Percentiles rank a stretch among this genome's conserved stretches.
phyloP scores from a whole-genome alignment of 2,329 filamentous ascomycete genomes.

The Chaetothyriales sp. region DNA sequence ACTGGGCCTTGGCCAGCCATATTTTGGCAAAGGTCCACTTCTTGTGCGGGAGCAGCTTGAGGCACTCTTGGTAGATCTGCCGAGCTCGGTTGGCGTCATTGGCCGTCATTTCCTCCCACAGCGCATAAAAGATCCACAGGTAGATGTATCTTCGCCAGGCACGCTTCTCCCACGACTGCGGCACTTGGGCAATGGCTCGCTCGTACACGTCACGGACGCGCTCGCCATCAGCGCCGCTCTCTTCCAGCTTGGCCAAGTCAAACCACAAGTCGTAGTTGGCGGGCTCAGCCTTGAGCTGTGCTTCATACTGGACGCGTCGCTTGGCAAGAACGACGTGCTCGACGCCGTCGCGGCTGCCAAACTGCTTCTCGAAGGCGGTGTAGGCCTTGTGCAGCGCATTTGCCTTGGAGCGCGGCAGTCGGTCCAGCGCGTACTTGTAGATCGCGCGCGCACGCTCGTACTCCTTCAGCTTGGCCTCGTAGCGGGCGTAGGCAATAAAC shows the following conservation, averaged over 20 bases:
- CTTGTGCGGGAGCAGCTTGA: slow-evolving; percentile 83
- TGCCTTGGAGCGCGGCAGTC: slow-evolving; percentile 76
- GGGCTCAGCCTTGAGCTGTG: slow-evolving; percentile 81
- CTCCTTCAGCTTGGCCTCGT: slow-evolving; percentile 88
- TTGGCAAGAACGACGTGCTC: slow-evolving; percentile 95
- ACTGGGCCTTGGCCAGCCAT: slow-evolving; percentile 87
- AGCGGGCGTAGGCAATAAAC: slow-evolving; percentile 90
- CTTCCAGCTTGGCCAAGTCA: slow-evolving; percentile 83
- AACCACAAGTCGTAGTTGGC: slow-evolving; percentile 98
- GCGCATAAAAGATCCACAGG: slow-evolving; percentile 91
- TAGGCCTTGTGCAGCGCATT: slow-evolving; percentile 81
- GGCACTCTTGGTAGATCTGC: slow-evolving; percentile 80
- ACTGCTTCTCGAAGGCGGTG: slow-evolving; percentile 97
- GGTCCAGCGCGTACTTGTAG: slow-evolving; percentile 90
- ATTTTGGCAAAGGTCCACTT: slow-evolving; percentile 96
- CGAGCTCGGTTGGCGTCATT: slow-evolving; percentile 65
- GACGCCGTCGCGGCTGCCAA: slow-evolving; percentile 80
- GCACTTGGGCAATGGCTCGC: slow-evolving; percentile 85
- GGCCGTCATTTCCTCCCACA: slow-evolving; percentile 84
- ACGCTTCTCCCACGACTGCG: slow-evolving; percentile 88
- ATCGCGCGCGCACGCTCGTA: slow-evolving; percentile 87
- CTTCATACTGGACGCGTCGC: slow-evolving; percentile 81
- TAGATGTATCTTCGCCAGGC: slow-evolving; percentile 98
- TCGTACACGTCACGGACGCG: slow-evolving; percentile 88
- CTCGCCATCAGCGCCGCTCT: slow-evolving; percentile 67